phyloP scores from a whole-genome alignment of 176 grass and related monocot genomes.

The Coix lacrymajobi region DNA sequence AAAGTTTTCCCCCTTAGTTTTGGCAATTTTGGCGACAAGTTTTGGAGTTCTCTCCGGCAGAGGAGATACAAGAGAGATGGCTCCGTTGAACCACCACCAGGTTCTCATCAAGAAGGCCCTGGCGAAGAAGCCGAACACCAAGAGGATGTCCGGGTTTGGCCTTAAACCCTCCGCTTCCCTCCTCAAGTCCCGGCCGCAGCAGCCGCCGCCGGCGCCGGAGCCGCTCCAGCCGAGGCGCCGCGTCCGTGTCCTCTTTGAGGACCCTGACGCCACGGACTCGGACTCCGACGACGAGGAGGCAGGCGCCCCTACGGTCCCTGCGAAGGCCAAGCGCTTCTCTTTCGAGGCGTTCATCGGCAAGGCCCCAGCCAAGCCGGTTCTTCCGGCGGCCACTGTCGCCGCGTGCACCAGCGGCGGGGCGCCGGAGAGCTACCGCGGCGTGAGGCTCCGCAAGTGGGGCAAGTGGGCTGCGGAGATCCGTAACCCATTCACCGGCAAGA shows the following conservation, averaged over 20 bases:
- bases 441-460: slow-evolving; percentile 85
- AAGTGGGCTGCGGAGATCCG: slow-evolving; percentile 97
- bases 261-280: slow-evolving; percentile 77
- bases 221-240: slow-evolving; percentile 21
- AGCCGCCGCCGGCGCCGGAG: neutral
- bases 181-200: slow-evolving; percentile 17
- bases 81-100: slow-evolving; percentile 29
- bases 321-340: slow-evolving; percentile 29
- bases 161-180: slow-evolving; percentile 34
- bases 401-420: neutral
- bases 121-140: slow-evolving; percentile 31
- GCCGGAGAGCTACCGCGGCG: slow-evolving; percentile 49
- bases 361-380: neutral
- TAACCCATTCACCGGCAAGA: slow-evolving; percentile 67
- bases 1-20: slow-evolving; percentile 39
- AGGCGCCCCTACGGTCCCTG: neutral
- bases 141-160: slow-evolving; percentile 34
- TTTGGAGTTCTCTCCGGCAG: slow-evolving; percentile 4
- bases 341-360: slow-evolving; percentile 48
- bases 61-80: slow-evolving; percentile 25
- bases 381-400: neutral
- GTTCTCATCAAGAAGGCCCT: slow-evolving; percentile 24
- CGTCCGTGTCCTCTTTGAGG: slow-evolving; percentile 64
- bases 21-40: slow-evolving; percentile 40
- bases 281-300: slow-evolving; percentile 46